Evolutionary conservation across 352 stramenopile genomes (phyloP), one percentile per base, ranked within the genome.

Genomic region (Globisporangium splendens): DNA sequence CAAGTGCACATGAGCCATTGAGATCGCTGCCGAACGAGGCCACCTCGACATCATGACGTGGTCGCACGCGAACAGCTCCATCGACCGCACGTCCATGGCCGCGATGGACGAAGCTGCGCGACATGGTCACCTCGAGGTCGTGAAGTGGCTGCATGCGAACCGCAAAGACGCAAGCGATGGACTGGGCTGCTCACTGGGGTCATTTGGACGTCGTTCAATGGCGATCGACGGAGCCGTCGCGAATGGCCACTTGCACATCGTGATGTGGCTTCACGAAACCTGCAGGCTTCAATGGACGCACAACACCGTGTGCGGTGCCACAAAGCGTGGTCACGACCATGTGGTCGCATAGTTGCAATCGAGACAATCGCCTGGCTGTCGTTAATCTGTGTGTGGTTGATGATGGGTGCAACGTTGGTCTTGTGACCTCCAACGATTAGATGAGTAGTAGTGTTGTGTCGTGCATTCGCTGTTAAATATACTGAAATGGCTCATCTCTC

Each of bases 1-100:
- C 35, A 54, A 47, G 39, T 28, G 12, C 42, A 62, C 56, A 14
- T 62, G 56, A 47, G 47, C 56, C n/a, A 43, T 62, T 14, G 56
- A 62, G 4, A 43, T 31, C 10, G 56, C 56, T 6, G 56, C 56
- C 3, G 38, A 49, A n/a, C 33, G 50, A 35, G 56, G 56, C 3
- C 56, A 62, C 38, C 14, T 62, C 39, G 39, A 44, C 39, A 15
- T 44, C 10, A 44, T 44, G 39, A 44, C 10, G 39, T 44, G 39
- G 39, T 10, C n/a, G 39, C 39, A 44, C 17, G 8, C 39, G 10
- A 44, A 44, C 39, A 44, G 39, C 39, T 44, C 39, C 13, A 18
- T 18, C 6, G 39, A 44, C 5, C 39, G 39, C 39, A 44, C 39
- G 39, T 44, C 39, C 13, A 44, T 44, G 8, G 12, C 18, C 13